These are phyloP conservation scores for Clathrus columnatus DNA, from an alignment of 768 basidiomycete genomes.

Conservation along the genomic window DNA sequence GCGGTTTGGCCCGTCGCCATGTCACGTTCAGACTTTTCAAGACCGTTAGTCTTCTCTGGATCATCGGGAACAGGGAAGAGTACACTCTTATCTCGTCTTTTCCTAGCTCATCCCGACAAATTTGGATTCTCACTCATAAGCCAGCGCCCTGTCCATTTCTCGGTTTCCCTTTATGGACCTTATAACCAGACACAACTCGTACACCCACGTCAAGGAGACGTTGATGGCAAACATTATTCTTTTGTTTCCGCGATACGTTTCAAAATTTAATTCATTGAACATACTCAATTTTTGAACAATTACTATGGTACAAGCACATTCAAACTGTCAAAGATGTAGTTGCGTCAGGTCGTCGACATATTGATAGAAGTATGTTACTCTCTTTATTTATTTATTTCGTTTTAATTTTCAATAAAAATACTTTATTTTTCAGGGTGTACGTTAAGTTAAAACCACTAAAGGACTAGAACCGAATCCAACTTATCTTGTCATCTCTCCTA, in stretches of 20 bases:
- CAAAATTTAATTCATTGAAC: conserved; percentile 35
- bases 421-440: neutral
- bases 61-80: conserved; percentile 40
- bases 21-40: neutral
- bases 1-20: no score
- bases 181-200: conserved; percentile 36
- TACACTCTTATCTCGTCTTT: conserved; percentile 34
- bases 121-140: no score
- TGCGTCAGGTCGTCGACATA: conserved; percentile 29
- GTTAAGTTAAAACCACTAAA: conserved; percentile 33
- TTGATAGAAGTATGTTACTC: conserved; percentile 32
- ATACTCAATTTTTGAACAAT: conserved; percentile 38
- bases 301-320: no score
- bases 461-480: conserved; percentile 33
- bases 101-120: conserved; percentile 30
- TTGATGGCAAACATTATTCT: conserved; percentile 34
- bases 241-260: conserved; percentile 33
- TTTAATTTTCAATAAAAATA: neutral
- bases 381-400: neutral
- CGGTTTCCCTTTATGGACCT: conserved; percentile 25
- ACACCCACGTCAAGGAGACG: conserved; percentile 33
- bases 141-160: conserved; percentile 17
- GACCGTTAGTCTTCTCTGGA: conserved; percentile 35
- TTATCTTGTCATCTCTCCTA: no score
- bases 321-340: no score